Evolutionary conservation across 2,329 filamentous ascomycete species (phyloP).

Genomic region (Thermomyces lanuginosus): DNA sequence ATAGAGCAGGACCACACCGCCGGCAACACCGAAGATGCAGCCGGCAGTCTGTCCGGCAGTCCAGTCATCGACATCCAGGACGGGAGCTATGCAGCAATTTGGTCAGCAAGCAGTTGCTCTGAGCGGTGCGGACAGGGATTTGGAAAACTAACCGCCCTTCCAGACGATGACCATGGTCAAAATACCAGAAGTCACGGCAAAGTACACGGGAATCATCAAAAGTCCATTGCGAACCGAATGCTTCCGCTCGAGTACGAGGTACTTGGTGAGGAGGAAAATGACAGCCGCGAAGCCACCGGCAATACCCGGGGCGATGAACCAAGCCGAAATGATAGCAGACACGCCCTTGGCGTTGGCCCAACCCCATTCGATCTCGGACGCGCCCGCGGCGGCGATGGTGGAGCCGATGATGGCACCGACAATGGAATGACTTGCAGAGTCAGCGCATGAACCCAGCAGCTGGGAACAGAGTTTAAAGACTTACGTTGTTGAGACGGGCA

Average conservation of each 20-base stretch:
- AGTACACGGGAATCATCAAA: slow-evolving; percentile 58
- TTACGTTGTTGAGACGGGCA: slow-evolving; percentile 53
- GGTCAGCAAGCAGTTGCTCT: too few relatives aligned
- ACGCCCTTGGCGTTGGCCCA: slow-evolving; percentile 54
- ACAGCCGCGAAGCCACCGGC: slow-evolving; percentile 47
- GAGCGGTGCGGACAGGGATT: too few relatives aligned
- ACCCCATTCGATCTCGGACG: slow-evolving; percentile 47
- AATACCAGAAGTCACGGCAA: slow-evolving; percentile 57
- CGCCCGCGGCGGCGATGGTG: slow-evolving; percentile 50
- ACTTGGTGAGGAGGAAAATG: slow-evolving; percentile 60
- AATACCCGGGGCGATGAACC: slow-evolving; percentile 54
- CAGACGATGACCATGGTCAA: slow-evolving; percentile 66
- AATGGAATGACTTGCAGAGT: slow-evolving; percentile 54
- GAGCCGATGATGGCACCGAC: slow-evolving; percentile 54
- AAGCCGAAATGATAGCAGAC: slow-evolving; percentile 54
- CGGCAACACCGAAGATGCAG: slow-evolving; percentile 49
- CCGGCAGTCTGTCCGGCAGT: slow-evolving; percentile 50
- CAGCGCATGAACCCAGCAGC: too few relatives aligned
- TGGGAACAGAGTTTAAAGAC: too few relatives aligned
- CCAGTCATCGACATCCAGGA: slow-evolving; percentile 47
- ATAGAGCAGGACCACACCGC: slow-evolving; percentile 42
- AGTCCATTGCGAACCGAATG: slow-evolving; percentile 59
- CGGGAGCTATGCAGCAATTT: too few relatives aligned
- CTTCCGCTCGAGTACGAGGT: slow-evolving; percentile 52
- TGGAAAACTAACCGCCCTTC: slow-evolving; percentile 42